These are phyloP conservation scores for Heterobasidion occidentale DNA, from an alignment of 1,284 basidiomycete genomes.

Conservation along the genomic window DNA sequence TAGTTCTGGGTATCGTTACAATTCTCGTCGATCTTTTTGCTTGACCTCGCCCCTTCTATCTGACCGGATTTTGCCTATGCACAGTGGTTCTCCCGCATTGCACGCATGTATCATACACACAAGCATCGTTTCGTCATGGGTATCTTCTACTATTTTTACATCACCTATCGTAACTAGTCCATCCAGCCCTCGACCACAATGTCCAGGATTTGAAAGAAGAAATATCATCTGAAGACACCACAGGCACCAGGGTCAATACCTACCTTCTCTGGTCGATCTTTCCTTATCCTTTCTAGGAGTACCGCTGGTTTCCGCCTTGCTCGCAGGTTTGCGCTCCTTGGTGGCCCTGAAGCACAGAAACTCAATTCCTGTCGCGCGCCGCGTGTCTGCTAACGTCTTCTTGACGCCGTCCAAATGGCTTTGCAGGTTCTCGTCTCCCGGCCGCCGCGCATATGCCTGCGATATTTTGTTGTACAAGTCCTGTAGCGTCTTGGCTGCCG, in stretches of 20 bases:
- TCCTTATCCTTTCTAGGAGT: slow-evolving; percentile 9
- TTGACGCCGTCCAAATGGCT: slow-evolving; percentile 89
- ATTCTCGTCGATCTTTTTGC: slow-evolving; percentile 63
- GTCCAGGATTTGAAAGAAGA: too few species aligned
- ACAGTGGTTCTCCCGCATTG: neutral
- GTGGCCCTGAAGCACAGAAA: slow-evolving; percentile 85
- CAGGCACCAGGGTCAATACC: neutral
- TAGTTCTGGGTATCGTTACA: slow-evolving; percentile 64
- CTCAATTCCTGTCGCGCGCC: slow-evolving; percentile 89
- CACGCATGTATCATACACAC: neutral
- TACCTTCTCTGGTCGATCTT: neutral
- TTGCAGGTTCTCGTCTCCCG: slow-evolving; percentile 78
- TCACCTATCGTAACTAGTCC: neutral
- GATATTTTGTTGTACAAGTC: slow-evolving; percentile 94
- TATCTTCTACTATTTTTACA: neutral
- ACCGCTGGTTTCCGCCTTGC: neutral
- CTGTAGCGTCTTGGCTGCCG: slow-evolving; percentile 77
- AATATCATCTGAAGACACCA: neutral
- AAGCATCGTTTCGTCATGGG: neutral
- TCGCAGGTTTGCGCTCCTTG: slow-evolving; percentile 27
- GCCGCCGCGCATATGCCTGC: slow-evolving; percentile 76
- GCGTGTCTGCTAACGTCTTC: slow-evolving; percentile 79
- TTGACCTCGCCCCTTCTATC: slow-evolving; percentile 8
- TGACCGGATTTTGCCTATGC: neutral
- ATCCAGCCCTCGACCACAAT: too few species aligned